phyloP scores from a whole-genome alignment of 2,329 filamentous ascomycete genomes.

The Stachybotrys chlorohalonatus region DNA sequence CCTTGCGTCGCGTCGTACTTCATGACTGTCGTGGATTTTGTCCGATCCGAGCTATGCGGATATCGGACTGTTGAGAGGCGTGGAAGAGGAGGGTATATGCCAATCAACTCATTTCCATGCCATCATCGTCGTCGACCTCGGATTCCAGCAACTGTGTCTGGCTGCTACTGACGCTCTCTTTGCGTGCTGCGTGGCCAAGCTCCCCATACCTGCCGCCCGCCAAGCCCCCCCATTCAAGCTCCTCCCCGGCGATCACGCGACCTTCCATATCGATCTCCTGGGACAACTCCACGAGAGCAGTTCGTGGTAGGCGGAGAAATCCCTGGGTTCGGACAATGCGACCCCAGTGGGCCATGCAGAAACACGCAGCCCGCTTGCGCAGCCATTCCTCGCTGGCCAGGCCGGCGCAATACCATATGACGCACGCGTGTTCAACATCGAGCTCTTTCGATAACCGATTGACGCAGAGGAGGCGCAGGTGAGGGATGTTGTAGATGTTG shows the following conservation, averaged over 20 bases:
- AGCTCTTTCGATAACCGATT: constrained; percentile 84
- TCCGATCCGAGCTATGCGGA: not conserved
- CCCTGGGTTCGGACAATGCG: constrained; percentile 82
- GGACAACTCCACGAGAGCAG: constrained; percentile 79
- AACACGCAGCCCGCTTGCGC: constrained; percentile 75
- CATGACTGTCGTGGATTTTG: not conserved
- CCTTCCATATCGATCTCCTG: constrained; percentile 91
- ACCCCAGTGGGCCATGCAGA: constrained; percentile 92
- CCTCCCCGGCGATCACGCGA: constrained; percentile 81
- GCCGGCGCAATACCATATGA: constrained; percentile 91
- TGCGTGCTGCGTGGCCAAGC: constrained; percentile 31
- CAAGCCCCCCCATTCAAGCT: constrained; percentile 51
- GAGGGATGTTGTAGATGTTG: constrained; percentile 95
- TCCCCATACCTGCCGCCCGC: constrained; percentile 35
- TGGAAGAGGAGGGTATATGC: not conserved
- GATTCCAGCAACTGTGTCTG: constrained; percentile 48
- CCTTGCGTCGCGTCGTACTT: not conserved
- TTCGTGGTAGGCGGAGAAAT: constrained; percentile 71
- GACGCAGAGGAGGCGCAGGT: constrained; percentile 82
- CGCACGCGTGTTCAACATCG: constrained; percentile 88
- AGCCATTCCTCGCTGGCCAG: constrained; percentile 91
- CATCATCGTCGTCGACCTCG: constrained; percentile 52
- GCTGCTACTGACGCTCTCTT: constrained; percentile 52
- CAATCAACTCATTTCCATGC: constrained; percentile 47
- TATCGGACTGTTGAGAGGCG: too few relatives aligned